Conservation (phyloP, 345 rosid genomes). For the Schrenkiella parvula region DNA sequence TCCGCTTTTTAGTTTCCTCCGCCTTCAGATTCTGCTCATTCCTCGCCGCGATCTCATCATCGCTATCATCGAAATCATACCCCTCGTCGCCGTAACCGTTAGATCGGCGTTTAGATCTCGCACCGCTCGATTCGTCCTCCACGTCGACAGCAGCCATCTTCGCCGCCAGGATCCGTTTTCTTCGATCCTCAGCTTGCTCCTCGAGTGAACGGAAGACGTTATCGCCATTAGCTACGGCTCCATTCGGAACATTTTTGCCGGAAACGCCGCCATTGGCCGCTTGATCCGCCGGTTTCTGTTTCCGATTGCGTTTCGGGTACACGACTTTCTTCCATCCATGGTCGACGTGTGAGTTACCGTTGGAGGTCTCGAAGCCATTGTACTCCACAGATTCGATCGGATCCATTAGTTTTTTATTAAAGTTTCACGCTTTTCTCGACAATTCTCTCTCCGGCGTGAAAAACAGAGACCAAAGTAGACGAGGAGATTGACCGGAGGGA, state of each 20-base stretch:
- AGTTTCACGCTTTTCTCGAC: background rate
- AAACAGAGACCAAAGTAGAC: conserved; percentile 24
- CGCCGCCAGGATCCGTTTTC: conserved; percentile 40
- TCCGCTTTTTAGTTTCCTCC: conserved; percentile 38
- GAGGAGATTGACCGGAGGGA: conserved; percentile 28
- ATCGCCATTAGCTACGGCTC: conserved; percentile 27
- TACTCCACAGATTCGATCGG: conserved; percentile 34
- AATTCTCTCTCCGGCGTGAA: conserved; percentile 25
- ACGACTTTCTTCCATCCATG: conserved; percentile 78
- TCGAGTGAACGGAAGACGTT: conserved; percentile 49
- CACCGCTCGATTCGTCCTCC: conserved; percentile 3
- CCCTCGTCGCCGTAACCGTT: conserved; percentile 29
- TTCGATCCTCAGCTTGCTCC: conserved; percentile 52
- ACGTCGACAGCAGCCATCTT: conserved; percentile 29
- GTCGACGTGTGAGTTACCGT: conserved; percentile 36
- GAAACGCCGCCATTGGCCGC: conserved; percentile 27
- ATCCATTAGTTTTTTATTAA: conserved; percentile 16
- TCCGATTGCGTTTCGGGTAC: conserved; percentile 58
- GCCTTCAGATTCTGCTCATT: conserved; percentile 33
- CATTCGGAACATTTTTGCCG: conserved; percentile 11
- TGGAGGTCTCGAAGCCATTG: conserved; percentile 35
- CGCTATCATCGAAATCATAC: conserved; percentile 40
- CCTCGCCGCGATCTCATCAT: conserved; percentile 32
- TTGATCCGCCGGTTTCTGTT: conserved; percentile 43
- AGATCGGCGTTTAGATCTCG: conserved; percentile 40